Evolutionary conservation across 208 protist species (phyloP).

Genomic region (Trypanosoma conorhini): DNA sequence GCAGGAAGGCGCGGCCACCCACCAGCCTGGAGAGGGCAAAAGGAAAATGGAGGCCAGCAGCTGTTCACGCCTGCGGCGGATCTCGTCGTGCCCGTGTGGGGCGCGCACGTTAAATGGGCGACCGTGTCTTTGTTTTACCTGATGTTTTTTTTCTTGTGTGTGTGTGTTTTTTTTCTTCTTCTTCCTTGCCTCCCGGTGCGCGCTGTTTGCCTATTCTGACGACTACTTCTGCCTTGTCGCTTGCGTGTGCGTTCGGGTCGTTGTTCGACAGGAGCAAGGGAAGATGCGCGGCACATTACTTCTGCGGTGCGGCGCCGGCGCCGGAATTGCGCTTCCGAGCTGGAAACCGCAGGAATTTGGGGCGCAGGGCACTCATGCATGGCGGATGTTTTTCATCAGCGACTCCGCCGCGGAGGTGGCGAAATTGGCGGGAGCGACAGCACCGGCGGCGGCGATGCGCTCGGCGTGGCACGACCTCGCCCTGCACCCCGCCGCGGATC

Average conservation of each 20-base stretch:
- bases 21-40: not conserved
- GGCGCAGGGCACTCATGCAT: conserved; percentile 40
- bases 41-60: not conserved
- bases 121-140: not conserved
- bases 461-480: conserved; percentile 84
- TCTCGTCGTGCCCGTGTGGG: no score
- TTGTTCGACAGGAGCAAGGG: not conserved
- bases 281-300: conserved; percentile 17
- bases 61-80: no score
- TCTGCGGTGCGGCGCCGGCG: not conserved
- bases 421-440: not conserved
- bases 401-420: not conserved
- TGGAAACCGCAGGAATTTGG: conserved; percentile 27
- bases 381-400: conserved; percentile 58
- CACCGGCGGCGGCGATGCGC: not conserved
- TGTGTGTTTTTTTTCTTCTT: conserved; percentile 6
- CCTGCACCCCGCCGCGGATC: conserved; percentile 33
- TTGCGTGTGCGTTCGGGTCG: not conserved
- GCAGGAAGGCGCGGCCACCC: not conserved
- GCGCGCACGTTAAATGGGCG: no score
- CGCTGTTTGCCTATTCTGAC: conserved; percentile 9
- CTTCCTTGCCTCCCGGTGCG: conserved; percentile 3
- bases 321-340: conserved; percentile 14
- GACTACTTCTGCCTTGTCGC: not conserved
- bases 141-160: not conserved